Base-by-base conservation (phyloP, 768 basidiomycete genomes). In the Sporobolomyces phaffii region DNA sequence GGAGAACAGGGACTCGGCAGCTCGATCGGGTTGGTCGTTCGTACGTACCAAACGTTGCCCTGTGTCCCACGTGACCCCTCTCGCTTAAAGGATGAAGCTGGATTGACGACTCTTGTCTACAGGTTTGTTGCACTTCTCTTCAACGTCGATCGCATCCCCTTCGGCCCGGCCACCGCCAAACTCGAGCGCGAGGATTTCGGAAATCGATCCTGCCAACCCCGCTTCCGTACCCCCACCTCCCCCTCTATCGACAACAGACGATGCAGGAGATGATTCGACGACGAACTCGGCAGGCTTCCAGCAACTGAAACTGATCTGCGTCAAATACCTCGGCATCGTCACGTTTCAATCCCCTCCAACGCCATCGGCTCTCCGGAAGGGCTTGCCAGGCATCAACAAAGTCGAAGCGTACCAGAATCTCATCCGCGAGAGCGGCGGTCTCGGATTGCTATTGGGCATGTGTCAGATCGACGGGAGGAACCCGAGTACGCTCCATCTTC, bases 401-500 rank as follows among this genome's bases (percentile, higher is more conserved):
- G 1, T 38, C 6, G 43, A 28, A 31, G 31, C 1, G 1, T 47
- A 53, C 33, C 70, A 68, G 38, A 63, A 68, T 14, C 6, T 18
- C 2, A 47, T 60, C 2, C 29, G 66, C 17, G 51, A 61, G 31
- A 20, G 6, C 1, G 65, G 70, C 0, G 70, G 65, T 0, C 26
- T 72, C 8, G 65, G n/a, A 15, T 17, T 65, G 38, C 22, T 72
- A n/a, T 34, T 72, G 8, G 29, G 60, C 0, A 52, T 68, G 62
- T 72, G 70, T 49, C 65, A 72, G 47, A 72, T 72, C 33, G 62
- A 72, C 28, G 65, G 67, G 24, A 36, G 52, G 38, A 72, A 72
- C 17, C 54, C 60, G 10, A 72, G 70, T 72, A 22, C 20, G 70
- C 54, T 31, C 6, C 20, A 0, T 13, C 2, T 47, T 41, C n/a